A percentile compares a stretch with the other conserved stretches of the same genome.
phyloP scores from a whole-genome alignment of 2,329 filamentous ascomycete species.

The Verticillium dahliae region DNA sequence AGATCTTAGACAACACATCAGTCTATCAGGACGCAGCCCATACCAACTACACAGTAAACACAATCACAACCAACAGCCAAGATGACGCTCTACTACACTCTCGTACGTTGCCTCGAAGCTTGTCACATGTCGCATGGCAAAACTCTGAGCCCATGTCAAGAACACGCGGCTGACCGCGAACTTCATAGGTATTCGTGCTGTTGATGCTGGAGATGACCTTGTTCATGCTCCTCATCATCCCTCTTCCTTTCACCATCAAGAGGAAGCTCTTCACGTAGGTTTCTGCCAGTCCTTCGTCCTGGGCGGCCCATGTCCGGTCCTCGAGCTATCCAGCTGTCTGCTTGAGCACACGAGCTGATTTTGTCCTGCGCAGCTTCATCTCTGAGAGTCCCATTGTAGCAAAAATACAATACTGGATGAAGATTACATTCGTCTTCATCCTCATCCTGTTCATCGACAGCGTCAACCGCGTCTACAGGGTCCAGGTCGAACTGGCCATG shows the following conservation, averaged over 20 bases:
- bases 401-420: conserved; percentile 94
- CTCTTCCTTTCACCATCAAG: conserved; percentile 80
- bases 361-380: conserved; percentile 63
- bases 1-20: background rate
- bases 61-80: conserved; percentile 19
- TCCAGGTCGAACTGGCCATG: conserved; percentile 78
- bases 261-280: conserved; percentile 73
- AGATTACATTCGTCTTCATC: conserved; percentile 99
- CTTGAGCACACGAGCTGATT: conserved; percentile 1
- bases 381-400: conserved; percentile 79
- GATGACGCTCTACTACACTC: conserved; percentile 54
- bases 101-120: conserved; percentile 30
- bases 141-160: background rate
- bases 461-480: conserved; percentile 73
- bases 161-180: conserved; percentile 2
- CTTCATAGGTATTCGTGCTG: conserved; percentile 68
- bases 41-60: background rate
- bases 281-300: background rate
- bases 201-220: conserved; percentile 78
- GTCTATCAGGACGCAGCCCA: background rate
- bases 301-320: background rate
- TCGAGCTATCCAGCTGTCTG: background rate
- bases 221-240: conserved; percentile 75
- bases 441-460: conserved; percentile 97
- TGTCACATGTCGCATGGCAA: background rate